These are phyloP conservation scores for Phytophthora nicotianae DNA, from an alignment of 352 stramenopile genomes.

Conservation along the genomic window DNA sequence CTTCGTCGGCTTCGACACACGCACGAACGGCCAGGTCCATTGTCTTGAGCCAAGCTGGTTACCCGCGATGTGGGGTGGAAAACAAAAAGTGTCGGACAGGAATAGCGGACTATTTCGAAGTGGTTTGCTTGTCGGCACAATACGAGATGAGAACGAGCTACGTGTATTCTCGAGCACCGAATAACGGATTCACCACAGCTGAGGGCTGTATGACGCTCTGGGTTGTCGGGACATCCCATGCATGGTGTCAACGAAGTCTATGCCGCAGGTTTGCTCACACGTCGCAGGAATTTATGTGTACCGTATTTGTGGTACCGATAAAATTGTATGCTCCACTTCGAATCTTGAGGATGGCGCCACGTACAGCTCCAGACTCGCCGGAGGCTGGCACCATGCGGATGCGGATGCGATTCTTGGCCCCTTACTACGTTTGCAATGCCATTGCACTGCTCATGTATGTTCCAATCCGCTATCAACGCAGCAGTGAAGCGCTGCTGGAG, in stretches of 20 bases:
- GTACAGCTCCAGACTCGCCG: not conserved
- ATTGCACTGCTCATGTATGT: constrained; percentile 63
- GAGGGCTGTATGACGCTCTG: not conserved
- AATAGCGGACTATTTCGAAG: constrained; percentile 11
- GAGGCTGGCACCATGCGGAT: constrained; percentile 13
- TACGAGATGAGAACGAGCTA: too few species aligned
- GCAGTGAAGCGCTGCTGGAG: constrained; percentile 47
- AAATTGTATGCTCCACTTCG: not conserved
- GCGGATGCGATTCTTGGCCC: constrained; percentile 62
- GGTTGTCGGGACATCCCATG: not conserved
- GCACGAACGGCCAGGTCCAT: constrained; percentile 50
- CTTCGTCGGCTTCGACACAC: constrained; percentile 49
- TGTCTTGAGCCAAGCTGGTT: not conserved
- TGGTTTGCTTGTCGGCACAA: not conserved
- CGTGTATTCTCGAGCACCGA: not conserved
- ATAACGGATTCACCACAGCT: not conserved
- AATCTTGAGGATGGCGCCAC: constrained; percentile 13
- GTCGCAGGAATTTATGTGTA: not conserved
- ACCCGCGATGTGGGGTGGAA: not conserved
- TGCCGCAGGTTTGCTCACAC: not conserved
- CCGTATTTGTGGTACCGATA: not conserved
- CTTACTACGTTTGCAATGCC: constrained; percentile 75
- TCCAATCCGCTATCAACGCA: constrained; percentile 47
- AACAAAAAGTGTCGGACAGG: not conserved
- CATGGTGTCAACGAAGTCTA: not conserved